These are phyloP conservation scores for Fragilaria crotonensis DNA, from an alignment of 108 stramenopile genomes.

Conservation along the genomic window DNA sequence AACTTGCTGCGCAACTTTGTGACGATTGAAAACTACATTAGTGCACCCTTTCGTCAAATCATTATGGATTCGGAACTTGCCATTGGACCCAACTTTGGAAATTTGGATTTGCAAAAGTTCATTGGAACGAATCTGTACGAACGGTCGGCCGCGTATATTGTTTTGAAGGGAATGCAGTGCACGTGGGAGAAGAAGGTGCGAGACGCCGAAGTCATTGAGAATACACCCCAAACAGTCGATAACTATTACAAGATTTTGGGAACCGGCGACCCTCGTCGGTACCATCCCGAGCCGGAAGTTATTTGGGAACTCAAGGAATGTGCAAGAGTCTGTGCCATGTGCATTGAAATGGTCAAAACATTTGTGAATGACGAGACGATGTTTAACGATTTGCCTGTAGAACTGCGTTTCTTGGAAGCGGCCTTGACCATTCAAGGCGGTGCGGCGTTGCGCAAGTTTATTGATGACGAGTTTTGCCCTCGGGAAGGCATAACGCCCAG, in stretches of 20 bases:
- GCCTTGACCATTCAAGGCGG: conserved; percentile 65
- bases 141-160: conserved; percentile 69
- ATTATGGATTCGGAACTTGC: conserved; percentile 65
- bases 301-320: conserved; percentile 68
- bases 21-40: conserved; percentile 75
- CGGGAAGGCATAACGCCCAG: conserved; percentile 54
- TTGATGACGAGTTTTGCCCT: conserved; percentile 77
- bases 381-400: conserved; percentile 60
- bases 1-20: conserved; percentile 55
- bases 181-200: conserved; percentile 83
- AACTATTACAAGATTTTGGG: conserved; percentile 37
- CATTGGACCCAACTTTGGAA: conserved; percentile 80
- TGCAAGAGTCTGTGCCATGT: conserved; percentile 60
- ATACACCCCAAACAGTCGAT: conserved; percentile 31
- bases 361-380: conserved; percentile 54
- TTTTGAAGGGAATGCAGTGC: conserved; percentile 80
- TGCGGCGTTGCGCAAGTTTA: conserved; percentile 65
- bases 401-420: conserved; percentile 65
- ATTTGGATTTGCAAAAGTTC: conserved; percentile 57
- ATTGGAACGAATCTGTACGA: conserved; percentile 60
- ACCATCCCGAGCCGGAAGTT: conserved; percentile 66
- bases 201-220: conserved; percentile 62
- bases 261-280: conserved; percentile 72
- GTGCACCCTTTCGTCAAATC: conserved; percentile 81
- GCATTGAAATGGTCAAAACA: conserved; percentile 63